phyloP scores from a whole-genome alignment of 495 filamentous ascomycete species.

The Tuber borchii region DNA sequence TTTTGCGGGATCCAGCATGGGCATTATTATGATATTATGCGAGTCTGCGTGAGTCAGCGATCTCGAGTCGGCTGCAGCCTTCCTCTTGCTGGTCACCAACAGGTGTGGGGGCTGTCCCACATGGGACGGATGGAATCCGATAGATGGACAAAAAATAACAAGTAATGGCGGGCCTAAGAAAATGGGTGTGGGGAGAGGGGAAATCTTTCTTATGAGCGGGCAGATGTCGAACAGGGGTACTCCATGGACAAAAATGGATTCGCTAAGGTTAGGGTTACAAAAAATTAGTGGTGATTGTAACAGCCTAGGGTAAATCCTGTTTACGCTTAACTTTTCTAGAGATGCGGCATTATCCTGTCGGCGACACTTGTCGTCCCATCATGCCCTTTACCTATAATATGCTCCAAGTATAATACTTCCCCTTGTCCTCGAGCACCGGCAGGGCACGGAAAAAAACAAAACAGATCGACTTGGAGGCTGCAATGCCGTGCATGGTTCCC shows the following conservation, averaged over 20 bases:
- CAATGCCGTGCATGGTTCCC: conserved; percentile 9
- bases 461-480: conserved; percentile 7
- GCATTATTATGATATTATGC: neutral
- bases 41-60: conserved; percentile 21
- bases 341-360: too few relatives aligned
- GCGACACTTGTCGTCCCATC: too few relatives aligned
- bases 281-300: too few relatives aligned
- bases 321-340: too few relatives aligned
- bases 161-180: neutral
- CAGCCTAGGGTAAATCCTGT: too few relatives aligned
- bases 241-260: too few relatives aligned
- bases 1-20: neutral
- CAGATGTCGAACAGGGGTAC: too few relatives aligned
- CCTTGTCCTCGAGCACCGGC: neutral
- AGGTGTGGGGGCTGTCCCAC: conserved; percentile 17
- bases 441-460: neutral
- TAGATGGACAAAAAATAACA: neutral
- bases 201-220: too few relatives aligned
- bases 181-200: too few relatives aligned
- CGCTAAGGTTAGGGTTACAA: too few relatives aligned
- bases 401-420: too few relatives aligned
- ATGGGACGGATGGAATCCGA: neutral
- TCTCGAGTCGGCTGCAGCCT: conserved; percentile 10
- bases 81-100: conserved; percentile 12
- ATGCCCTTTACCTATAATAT: too few relatives aligned